Evolutionary conservation across 441 rosid genomes (phyloP), one percentile per base, ranked within the genome.

Genomic region (Melastoma candidum): DNA sequence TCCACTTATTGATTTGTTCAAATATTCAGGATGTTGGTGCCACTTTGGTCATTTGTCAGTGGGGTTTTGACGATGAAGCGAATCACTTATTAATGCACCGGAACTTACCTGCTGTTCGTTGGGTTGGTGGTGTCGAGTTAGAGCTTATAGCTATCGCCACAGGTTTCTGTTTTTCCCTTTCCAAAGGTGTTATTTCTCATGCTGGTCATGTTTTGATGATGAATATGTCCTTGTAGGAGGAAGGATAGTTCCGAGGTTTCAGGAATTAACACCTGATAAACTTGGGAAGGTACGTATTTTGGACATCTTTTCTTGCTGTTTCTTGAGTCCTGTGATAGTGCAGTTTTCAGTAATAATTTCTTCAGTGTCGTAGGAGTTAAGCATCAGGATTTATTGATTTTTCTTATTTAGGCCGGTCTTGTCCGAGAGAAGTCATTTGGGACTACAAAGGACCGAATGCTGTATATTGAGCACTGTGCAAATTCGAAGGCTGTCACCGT

Each of bases 31-130:
- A 90, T 78, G 95, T 79, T 71, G 99, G 99, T 64, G 88, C 97
- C 50, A 85, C 99, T 11, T 60, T 94, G 74, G 99, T 94, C 54
- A 90, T 94, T 70, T 94, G 99, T 68, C 97, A 94, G 51, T 94
- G 99, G 99, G 97, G 97, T 48, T 94, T 94, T 24, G 97, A 94
- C 63, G 99, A 94, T 63, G 99, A 94, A 68, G 99, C 99, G 61
- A 94, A 94, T 68, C 99, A 94, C 80, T 71, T 94, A 49, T 67
- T 94, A 61, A 83, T 90, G 96, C 86, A 94, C 73, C 72, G 97
- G 75, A 77, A 90, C 70, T 72, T 94, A 69, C 99, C 99, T 64
- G 99, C 99, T 24, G 97, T 94, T 39, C 82, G 99, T 61, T 94
- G 99, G 97, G 99, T 94, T 32, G 99, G 97, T 58, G 97, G 97